Conservation (phyloP, 73 alveolate species). For the Paraurostyla sp. region DNA sequence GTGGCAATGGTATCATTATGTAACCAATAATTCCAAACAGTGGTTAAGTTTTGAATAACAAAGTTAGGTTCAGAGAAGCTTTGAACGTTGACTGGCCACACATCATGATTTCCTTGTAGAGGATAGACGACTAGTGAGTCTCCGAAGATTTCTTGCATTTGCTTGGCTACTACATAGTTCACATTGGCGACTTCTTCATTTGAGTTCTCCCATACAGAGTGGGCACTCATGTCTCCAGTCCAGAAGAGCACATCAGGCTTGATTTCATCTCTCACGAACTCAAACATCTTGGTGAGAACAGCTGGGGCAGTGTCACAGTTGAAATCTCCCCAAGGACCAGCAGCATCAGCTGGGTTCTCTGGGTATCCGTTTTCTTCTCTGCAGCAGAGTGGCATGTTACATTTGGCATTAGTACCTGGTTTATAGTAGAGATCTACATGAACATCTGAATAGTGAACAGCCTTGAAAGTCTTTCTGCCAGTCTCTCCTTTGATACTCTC, state of each 20-base stretch:
- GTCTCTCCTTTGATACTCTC: constrained; percentile 14
- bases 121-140: constrained; percentile 72
- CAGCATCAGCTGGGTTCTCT: constrained; percentile 70
- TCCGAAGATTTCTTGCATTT: constrained; percentile 36
- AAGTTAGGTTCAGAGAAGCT: constrained; percentile 14
- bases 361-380: constrained; percentile 82
- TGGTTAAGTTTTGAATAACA: constrained; percentile 8
- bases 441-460: constrained; percentile 91
- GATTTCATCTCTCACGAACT: constrained; percentile 59
- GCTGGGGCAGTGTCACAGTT: constrained; percentile 66
- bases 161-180: constrained; percentile 33
- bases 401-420: constrained; percentile 80
- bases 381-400: constrained; percentile 92
- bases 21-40: constrained; percentile 59
- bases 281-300: constrained; percentile 56
- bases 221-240: constrained; percentile 98
- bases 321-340: constrained; percentile 72
- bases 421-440: constrained; percentile 90
- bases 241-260: constrained; percentile 93
- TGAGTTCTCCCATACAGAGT: constrained; percentile 87
- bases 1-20: constrained; percentile 40
- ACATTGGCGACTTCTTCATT: constrained; percentile 71
- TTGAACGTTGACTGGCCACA: constrained; percentile 79
- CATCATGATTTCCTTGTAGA: constrained; percentile 85
- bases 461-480: constrained; percentile 70